Evolutionary conservation across 805 yeast species (phyloP), one percentile per base, ranked within the genome.

Genomic region (Limtongia smithiae): DNA sequence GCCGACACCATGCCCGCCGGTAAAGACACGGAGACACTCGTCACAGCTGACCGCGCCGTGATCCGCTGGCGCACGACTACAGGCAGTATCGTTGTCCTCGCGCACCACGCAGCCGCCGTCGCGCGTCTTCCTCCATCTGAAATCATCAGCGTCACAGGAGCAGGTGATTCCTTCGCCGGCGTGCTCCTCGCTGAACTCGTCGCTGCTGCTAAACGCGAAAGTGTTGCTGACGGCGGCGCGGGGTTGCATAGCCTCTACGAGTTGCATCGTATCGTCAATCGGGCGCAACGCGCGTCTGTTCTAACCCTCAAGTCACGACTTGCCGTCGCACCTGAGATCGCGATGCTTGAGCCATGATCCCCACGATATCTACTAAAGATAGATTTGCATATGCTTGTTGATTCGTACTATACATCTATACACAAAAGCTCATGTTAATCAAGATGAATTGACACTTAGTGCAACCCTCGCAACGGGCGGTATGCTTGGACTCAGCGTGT

Each of bases 111-210:
- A 6, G 9, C 28, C 9, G 28, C 28, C 9, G 28, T 9, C 2
- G 42, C 37, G 24, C 30, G 21, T 15, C 21, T 22, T 12, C 21
- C 36, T 5, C 22, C 24, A 11, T 27, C 25, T 34, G 61, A 65
- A 0, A 73, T 83, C 11, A 67, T 66, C 25, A 85, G 82, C 57
- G 95, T 85, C 28, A 86, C 91, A 8, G 96, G 96, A 2, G 95
- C 95, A 0, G 96, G 96, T 9, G 96, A 88, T 65, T 75, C 93
- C 0, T 71, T 88, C 37, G 74, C 80, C 25, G 96, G 96, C 0
- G 78, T 74, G 24, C 55, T 88, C 20, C 63, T 79, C 11, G 68
- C 81, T 2, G 71, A 71, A 48, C 52, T 75, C 6, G 58, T 50
- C 14, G 35, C 37, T 12, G 39, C 36, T 15, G 36, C 33, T 5